Conservation (phyloP, 2,329 filamentous ascomycete species). For the Xylaria sp. region DNA sequence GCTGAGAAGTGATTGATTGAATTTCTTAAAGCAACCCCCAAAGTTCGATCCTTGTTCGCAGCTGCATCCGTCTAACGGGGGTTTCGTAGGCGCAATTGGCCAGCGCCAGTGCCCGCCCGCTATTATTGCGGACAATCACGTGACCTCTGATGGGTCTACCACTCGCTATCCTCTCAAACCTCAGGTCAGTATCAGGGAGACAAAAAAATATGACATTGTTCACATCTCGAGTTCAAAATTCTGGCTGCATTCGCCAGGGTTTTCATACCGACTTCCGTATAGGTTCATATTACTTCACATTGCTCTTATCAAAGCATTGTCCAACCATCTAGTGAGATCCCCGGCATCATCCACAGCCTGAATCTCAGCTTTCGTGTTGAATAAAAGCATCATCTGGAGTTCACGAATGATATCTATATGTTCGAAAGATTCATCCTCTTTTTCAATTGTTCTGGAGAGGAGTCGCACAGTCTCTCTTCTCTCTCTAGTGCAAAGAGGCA, state of each 20-base stretch:
- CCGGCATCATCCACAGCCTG: constrained; percentile 68
- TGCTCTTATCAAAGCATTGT: constrained; percentile 45
- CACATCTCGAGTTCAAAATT: too few relatives aligned
- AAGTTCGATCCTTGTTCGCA: background rate
- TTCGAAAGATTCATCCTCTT: constrained; percentile 38
- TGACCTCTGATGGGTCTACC: constrained; percentile 19
- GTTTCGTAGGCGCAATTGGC: constrained; percentile 1
- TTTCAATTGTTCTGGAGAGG: constrained; percentile 51
- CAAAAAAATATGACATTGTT: too few relatives aligned
- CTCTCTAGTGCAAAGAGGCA: constrained; percentile 59
- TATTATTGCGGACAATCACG: constrained; percentile 29
- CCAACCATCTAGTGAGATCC: constrained; percentile 56
- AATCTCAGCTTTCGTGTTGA: constrained; percentile 79
- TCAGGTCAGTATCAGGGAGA: too few relatives aligned
- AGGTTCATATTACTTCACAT: background rate
- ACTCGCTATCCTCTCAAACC: too few relatives aligned
- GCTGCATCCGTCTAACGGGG: background rate
- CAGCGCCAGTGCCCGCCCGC: too few relatives aligned
- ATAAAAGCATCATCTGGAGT: constrained; percentile 74
- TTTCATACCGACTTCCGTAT: too few relatives aligned
- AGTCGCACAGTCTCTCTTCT: constrained; percentile 61
- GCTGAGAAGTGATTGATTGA: background rate
- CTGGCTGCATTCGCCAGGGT: too few relatives aligned
- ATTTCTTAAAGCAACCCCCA: too few relatives aligned
- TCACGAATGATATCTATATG: constrained; percentile 56